Conservation (phyloP, 345 rosid genomes). For the Turnera subulata region DNA sequence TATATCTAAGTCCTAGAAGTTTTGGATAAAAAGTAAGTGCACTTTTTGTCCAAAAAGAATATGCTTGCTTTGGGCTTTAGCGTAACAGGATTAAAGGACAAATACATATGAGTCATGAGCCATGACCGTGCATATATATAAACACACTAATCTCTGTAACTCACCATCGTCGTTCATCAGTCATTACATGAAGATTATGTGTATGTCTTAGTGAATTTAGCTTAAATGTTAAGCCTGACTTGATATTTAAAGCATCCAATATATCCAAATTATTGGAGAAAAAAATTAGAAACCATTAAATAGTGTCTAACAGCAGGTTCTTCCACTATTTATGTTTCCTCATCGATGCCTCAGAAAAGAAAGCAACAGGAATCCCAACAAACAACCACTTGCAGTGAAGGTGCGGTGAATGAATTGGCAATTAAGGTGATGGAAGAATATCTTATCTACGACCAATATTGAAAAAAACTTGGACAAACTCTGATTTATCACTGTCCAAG, state of each 20-base stretch:
- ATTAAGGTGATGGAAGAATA: slow-evolving; percentile 18
- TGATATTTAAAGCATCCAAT: not conserved
- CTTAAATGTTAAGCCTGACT: no score
- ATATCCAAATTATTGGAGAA: no score
- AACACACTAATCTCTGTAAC: no score
- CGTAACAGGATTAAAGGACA: no score
- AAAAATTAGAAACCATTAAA: no score
- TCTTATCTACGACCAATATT: slow-evolving; percentile 32
- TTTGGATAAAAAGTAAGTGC: slow-evolving; percentile 15
- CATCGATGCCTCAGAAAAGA: not conserved
- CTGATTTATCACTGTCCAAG: slow-evolving; percentile 11
- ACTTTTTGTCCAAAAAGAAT: slow-evolving; percentile 10
- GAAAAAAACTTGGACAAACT: slow-evolving; percentile 2
- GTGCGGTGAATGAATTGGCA: slow-evolving; percentile 13
- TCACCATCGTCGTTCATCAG: not conserved
- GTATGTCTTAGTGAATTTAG: no score
- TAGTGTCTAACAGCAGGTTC: not conserved
- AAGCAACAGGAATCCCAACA: not conserved
- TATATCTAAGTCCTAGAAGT: not conserved
- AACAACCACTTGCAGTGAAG: slow-evolving; percentile 14
- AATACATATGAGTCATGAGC: no score
- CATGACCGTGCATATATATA: not conserved
- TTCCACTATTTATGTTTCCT: not conserved
- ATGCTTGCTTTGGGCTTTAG: no score
- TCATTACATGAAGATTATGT: not conserved